These are phyloP conservation scores for Saccharomycopsis olivae DNA, from an alignment of 805 yeast genomes.

Conservation along the genomic window DNA sequence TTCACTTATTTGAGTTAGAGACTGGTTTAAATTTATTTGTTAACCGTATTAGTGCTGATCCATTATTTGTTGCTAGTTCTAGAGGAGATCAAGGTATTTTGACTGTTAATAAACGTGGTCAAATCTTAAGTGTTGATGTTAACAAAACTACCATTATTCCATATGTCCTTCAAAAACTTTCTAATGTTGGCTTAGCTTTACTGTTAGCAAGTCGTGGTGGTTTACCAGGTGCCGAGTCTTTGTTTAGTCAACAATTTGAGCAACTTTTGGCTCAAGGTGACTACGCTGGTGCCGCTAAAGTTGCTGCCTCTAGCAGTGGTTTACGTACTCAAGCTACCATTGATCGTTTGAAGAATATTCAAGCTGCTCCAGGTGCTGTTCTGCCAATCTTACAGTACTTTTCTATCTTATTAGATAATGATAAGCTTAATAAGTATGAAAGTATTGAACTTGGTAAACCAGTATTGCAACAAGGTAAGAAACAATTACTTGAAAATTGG, in stretches of 20 bases:
- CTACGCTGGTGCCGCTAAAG: constrained; percentile 86
- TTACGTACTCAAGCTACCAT: constrained; percentile 92
- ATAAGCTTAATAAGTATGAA: constrained; percentile 85
- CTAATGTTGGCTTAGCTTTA: constrained; percentile 80
- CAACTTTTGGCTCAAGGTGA: constrained; percentile 75
- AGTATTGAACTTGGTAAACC: constrained; percentile 93
- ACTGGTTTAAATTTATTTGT: constrained; percentile 87
- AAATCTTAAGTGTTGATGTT: constrained; percentile 85
- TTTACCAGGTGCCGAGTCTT: constrained; percentile 91
- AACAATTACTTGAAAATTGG: constrained; percentile 92
- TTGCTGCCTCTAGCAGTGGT: constrained; percentile 90
- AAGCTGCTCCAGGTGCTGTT: constrained; percentile 88
- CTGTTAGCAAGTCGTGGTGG: constrained; percentile 92
- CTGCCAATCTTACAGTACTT: constrained; percentile 92
- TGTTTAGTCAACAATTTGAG: constrained; percentile 87
- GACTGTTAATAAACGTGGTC: constrained; percentile 91
- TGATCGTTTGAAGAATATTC: constrained; percentile 80
- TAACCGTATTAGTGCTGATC: constrained; percentile 92
- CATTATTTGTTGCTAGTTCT: constrained; percentile 80
- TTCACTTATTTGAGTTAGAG: constrained; percentile 90
- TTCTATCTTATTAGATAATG: constrained; percentile 83
- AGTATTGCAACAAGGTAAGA: constrained; percentile 88
- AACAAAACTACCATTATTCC: constrained; percentile 79
- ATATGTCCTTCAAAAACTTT: constrained; percentile 75
- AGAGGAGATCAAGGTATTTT: constrained; percentile 74